Percentiles rank a stretch among this genome's conserved stretches.
phyloP scores from a whole-genome alignment of 495 filamentous ascomycete species.

The Daldinia vernicosa region DNA sequence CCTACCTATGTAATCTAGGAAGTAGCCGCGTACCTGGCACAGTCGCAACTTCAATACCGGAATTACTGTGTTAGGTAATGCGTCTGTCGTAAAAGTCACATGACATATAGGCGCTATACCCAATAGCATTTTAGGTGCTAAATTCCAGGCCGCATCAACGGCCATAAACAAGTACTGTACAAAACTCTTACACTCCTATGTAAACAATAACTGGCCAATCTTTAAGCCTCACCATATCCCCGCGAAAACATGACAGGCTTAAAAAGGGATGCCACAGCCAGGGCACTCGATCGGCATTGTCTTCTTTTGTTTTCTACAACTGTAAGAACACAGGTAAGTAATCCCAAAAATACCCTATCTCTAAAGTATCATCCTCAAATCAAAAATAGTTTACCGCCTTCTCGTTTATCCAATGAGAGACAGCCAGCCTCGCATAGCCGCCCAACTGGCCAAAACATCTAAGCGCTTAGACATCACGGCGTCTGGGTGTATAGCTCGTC shows the following conservation, averaged over 20 bases:
- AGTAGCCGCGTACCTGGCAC: not conserved
- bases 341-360: conserved; percentile 13
- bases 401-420: conserved; percentile 27
- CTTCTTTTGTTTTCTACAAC: conserved; percentile 2
- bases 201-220: not conserved
- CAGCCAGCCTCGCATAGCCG: conserved; percentile 39
- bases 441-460: conserved; percentile 28
- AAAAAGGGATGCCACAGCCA: conserved; percentile 1
- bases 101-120: conserved; percentile 6
- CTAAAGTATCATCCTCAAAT: conserved; percentile 18
- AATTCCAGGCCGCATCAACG: not conserved
- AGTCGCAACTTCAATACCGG: not conserved
- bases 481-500: conserved; percentile 19
- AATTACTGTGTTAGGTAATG: not conserved
- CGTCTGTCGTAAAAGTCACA: conserved; percentile 8
- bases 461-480: conserved; percentile 39
- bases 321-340: conserved; percentile 27
- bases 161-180: not conserved
- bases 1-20: too few relatives aligned
- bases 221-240: conserved; percentile 23
- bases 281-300: not conserved
- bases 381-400: conserved; percentile 10
- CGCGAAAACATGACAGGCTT: conserved; percentile 2
- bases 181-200: too few relatives aligned
- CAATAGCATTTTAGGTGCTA: not conserved